Evolutionary conservation across 2,329 filamentous ascomycete species (phyloP).

Genomic region (Nemania serpens): DNA sequence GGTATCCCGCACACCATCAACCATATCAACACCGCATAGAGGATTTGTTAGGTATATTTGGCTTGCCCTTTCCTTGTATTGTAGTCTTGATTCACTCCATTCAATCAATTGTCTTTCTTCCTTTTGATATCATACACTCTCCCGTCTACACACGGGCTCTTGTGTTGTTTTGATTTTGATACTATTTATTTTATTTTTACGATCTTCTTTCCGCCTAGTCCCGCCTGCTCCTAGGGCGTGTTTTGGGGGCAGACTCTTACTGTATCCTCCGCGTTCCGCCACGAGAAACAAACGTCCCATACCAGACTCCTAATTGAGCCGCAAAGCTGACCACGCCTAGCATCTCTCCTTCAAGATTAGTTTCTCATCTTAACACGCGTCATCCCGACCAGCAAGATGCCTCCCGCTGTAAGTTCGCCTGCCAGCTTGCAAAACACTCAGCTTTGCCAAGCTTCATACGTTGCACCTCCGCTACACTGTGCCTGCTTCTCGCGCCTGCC

Average conservation of each 20-base stretch:
- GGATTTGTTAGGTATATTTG: slow-evolving; percentile 25
- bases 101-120: background rate
- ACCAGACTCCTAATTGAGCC: background rate
- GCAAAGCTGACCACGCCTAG: slow-evolving; percentile 22
- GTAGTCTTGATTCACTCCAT: background rate
- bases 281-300: slow-evolving; percentile 1
- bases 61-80: background rate
- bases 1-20: slow-evolving; percentile 31
- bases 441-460: background rate
- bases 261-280: slow-evolving; percentile 15
- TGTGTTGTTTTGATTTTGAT: background rate
- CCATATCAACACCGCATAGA: slow-evolving; percentile 20
- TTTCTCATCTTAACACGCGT: slow-evolving; percentile 22
- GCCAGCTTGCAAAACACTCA: background rate
- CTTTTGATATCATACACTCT: too few species aligned
- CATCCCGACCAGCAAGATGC: slow-evolving; percentile 39
- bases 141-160: too few species aligned
- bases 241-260: slow-evolving; percentile 9
- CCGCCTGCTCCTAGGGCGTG: slow-evolving; percentile 14
- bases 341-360: slow-evolving; percentile 24
- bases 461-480: background rate
- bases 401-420: slow-evolving; percentile 44
- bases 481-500: background rate
- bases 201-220: too few species aligned
- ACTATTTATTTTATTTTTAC: too few species aligned